phyloP scores from a whole-genome alignment of 2,329 filamentous ascomycete genomes.

The Cercospora berteroae region DNA sequence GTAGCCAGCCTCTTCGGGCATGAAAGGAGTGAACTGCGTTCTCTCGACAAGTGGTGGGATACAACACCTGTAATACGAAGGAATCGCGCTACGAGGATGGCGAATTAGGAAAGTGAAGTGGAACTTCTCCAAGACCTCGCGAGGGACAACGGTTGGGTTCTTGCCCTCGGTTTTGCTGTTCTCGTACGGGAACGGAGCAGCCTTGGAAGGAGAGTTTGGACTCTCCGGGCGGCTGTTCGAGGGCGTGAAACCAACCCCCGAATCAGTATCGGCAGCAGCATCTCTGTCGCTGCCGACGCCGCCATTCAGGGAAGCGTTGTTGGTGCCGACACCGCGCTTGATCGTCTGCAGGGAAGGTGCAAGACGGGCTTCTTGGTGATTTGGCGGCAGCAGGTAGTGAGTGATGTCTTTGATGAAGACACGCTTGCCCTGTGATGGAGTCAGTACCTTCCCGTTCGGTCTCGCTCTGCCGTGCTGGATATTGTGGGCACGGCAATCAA shows the following conservation, averaged over 20 bases:
- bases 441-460: slow-evolving; percentile 14
- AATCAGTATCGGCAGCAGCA: slow-evolving; percentile 28
- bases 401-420: slow-evolving; percentile 98
- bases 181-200: slow-evolving; percentile 56
- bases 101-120: slow-evolving; percentile 97
- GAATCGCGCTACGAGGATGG: slow-evolving; percentile 86
- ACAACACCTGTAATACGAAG: slow-evolving; percentile 92
- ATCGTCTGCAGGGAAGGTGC: slow-evolving; percentile 69
- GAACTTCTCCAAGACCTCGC: slow-evolving; percentile 70
- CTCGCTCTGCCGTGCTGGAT: neutral
- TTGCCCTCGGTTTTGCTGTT: slow-evolving; percentile 58
- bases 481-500: neutral
- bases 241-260: slow-evolving; percentile 35
- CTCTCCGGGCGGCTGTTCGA: slow-evolving; percentile 29
- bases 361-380: slow-evolving; percentile 64
- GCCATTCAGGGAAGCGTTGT: slow-evolving; percentile 27
- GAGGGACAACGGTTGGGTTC: slow-evolving; percentile 84
- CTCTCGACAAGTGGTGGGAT: slow-evolving; percentile 78
- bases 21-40: slow-evolving; percentile 84
- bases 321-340: slow-evolving; percentile 61
- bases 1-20: slow-evolving; percentile 86
- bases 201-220: slow-evolving; percentile 24
- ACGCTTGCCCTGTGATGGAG: slow-evolving; percentile 69
- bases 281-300: slow-evolving; percentile 34
- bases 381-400: slow-evolving; percentile 81